Evolutionary conservation across 2,329 filamentous ascomycete species (phyloP), one percentile per base, ranked within the genome.

Genomic region (Calonectria naviculata): DNA sequence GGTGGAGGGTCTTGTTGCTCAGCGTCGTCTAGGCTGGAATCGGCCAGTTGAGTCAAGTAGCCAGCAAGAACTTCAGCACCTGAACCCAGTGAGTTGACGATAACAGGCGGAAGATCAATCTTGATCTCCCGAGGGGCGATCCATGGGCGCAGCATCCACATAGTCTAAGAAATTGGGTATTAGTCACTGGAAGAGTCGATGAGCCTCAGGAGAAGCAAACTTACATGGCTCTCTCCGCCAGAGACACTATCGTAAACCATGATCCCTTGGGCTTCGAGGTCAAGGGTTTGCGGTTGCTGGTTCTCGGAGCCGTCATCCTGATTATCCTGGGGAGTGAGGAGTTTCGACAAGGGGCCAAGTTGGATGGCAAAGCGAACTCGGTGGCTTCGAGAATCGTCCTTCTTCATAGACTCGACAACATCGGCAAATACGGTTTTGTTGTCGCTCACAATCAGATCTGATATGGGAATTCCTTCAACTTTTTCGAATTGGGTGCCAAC

Each of bases 121-220:
- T 97, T 97, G 80, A 99, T 94, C 85, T 98, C 95, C 75, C 95
- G 91, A 7, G 96, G 94, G 46, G 93, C 89, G 46, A 95, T 92
- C 84, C 95, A 97, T 3, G 96, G 97, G 74, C 97, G 94, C 76
- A 99, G 91, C 95, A 99, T 99, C 97, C 97, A 99, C 97, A 99
- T 99, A 21, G 95, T 97, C 94, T 98, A 62, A 60, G 19, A 78
- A 75, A 69, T 36, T 60, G 71, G 58, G 56, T 71, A 75, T 83
- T 69, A 83, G 80, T 75, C 77, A 46, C 38, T 61, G 42, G 44
- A 7, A 29, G 17, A 42, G n/a, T 19, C 21, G 42, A n/a, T 9
- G 21, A 47, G 38, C 67, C 34, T 29, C n/a, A 65, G 21, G 46
- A 21, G 21, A 21, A 42, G 4, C n/a, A 42, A 26, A 89, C 94